Base-by-base conservation (phyloP, 2,329 filamentous ascomycete species). In the Aureobasidium sp. region DNA sequence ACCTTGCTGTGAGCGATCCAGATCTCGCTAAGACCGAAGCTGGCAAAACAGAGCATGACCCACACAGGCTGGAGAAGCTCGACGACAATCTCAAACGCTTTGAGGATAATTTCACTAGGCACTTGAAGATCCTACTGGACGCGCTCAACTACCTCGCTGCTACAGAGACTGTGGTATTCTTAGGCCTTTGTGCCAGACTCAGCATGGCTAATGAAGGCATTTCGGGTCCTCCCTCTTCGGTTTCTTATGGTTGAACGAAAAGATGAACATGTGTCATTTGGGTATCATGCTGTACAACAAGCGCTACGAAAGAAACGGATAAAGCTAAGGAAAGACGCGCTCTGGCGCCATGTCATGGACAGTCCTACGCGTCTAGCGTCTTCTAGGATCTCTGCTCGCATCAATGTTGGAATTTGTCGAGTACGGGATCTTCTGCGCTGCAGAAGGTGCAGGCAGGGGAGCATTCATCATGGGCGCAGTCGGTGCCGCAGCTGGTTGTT, bases 141-240 rank as follows among this genome's bases (percentile, higher is more conserved):
- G 93, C 91, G 64, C 81, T 99, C 65, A 97, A 99, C 69, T 96
- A 97, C 75, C 95, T 97, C 69, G 94, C 94, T 2, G 94, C 94
- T 0, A 97, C 94, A 0, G 94, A 99, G 78, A 97, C 94, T 42
- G 93, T 97, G 3, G 94, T 96, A 20, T 81, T 99, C 66, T 78
- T 97, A 65, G 93, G 92, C 67, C 79, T 99, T 17, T 96, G 91
- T 71, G 91, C 91, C 13, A 78, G 91, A 64, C 72, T 96, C 70
- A 92, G 88, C 69, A 90, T 88, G 63, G 90, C 89, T 13, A 91
- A 89, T 64, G 89, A 92, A 71, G 89, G 89, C 1, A 70, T 71
- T 0, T 61, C 65, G 12, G 67, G 60, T 62, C 50, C 51, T n/a
- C 13, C 34, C 1, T 13, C 20, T 2, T 41, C 46, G 9, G 34